These are phyloP conservation scores for Cicer bijugum DNA, from an alignment of 306 rosid species.

Conservation along the genomic window DNA sequence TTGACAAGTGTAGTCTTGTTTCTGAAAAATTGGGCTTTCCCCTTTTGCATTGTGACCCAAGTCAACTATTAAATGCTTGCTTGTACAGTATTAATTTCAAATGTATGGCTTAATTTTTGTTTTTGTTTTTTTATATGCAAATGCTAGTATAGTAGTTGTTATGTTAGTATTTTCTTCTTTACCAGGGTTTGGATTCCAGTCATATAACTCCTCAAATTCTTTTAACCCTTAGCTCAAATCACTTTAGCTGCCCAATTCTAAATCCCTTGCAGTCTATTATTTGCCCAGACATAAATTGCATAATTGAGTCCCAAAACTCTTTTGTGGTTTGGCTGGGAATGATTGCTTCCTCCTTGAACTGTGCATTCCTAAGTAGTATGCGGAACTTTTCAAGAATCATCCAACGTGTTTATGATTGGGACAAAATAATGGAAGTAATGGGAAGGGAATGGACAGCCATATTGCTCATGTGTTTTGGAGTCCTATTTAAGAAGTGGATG, in stretches of 20 bases:
- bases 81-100: constrained; percentile 27
- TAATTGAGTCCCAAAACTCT: not conserved
- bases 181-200: too few species aligned
- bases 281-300: not conserved
- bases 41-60: constrained; percentile 3
- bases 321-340: constrained; percentile 30
- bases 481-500: constrained; percentile 17
- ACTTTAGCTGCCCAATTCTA: not conserved
- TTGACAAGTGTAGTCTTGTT: constrained; percentile 38
- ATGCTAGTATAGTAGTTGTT: too few species aligned
- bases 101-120: constrained; percentile 29
- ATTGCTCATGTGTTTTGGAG: not conserved
- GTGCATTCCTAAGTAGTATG: constrained; percentile 9
- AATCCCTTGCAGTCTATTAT: constrained; percentile 4
- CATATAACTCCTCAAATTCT: too few species aligned
- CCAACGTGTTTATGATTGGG: not conserved
- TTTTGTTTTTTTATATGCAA: constrained; percentile 4
- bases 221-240: too few species aligned
- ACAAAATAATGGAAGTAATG: constrained; percentile 30
- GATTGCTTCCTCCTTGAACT: constrained; percentile 38
- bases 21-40: constrained; percentile 6
- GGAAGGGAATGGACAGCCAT: constrained; percentile 22
- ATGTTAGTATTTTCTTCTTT: too few species aligned
- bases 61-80: constrained; percentile 35
- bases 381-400: not conserved